These are phyloP conservation scores for Xylaria telfairii DNA, from an alignment of 495 filamentous ascomycete species.

Conservation along the genomic window DNA sequence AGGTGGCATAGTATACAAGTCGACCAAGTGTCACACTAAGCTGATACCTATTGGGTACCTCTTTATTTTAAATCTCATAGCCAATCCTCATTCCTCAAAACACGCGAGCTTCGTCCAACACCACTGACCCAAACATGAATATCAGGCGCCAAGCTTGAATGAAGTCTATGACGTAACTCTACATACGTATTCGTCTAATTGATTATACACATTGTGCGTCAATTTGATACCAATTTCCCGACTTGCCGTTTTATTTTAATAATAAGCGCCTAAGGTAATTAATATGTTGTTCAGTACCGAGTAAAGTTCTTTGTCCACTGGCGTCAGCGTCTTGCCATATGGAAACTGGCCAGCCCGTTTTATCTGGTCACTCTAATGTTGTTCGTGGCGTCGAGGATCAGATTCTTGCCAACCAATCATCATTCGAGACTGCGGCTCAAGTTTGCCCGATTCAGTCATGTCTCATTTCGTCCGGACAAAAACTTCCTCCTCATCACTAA, in stretches of 20 bases:
- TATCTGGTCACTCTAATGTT: too few species aligned
- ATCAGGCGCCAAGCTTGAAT: not conserved
- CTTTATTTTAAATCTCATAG: not conserved
- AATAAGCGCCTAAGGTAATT: not conserved
- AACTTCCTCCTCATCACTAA: constrained; percentile 11
- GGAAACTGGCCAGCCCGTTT: not conserved
- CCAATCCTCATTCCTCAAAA: not conserved
- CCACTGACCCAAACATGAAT: not conserved
- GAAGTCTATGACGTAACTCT: constrained; percentile 16
- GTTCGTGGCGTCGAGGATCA: not conserved
- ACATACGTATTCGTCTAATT: not conserved
- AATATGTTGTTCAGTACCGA: not conserved
- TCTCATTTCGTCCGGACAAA: constrained; percentile 16
- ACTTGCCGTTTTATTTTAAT: not conserved
- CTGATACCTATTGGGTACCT: not conserved
- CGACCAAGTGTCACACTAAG: not conserved
- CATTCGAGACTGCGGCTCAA: not conserved
- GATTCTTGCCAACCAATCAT: constrained; percentile 15
- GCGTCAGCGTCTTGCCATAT: not conserved
- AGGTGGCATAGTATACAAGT: not conserved
- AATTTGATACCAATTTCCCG: not conserved
- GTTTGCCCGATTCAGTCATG: constrained; percentile 15
- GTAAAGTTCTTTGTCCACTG: not conserved
- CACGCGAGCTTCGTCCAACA: not conserved
- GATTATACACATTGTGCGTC: not conserved